A percentile compares a stretch with the other conserved stretches of the same genome.
phyloP scores from a whole-genome alignment of 2,329 filamentous ascomycete species.

The Cryphonectria parasitica region DNA sequence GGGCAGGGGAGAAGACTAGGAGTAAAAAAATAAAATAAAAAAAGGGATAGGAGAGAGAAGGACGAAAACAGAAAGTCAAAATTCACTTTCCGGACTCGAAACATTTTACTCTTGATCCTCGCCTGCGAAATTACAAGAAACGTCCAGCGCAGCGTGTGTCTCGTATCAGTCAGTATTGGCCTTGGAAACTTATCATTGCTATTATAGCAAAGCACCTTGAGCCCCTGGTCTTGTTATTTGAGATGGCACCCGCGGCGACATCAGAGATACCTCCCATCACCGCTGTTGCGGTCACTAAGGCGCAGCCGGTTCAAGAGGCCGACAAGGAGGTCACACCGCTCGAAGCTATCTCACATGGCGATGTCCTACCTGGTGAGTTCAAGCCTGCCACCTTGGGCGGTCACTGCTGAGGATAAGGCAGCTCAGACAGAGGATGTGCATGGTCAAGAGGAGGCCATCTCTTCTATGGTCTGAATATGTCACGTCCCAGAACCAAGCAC shows the following conservation, averaged over 20 bases:
- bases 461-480: background rate
- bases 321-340: conserved; percentile 33
- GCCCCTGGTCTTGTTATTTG: background rate
- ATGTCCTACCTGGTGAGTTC: conserved; percentile 34
- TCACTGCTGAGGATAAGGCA: background rate
- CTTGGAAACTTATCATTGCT: background rate
- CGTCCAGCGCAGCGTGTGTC: background rate
- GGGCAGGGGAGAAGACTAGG: background rate
- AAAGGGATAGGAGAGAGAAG: background rate
- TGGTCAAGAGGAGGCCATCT: background rate
- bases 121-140: background rate
- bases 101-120: background rate
- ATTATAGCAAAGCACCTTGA: background rate
- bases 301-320: conserved; percentile 19
- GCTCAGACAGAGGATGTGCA: background rate
- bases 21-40: background rate
- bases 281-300: conserved; percentile 19
- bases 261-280: conserved; percentile 14
- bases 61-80: background rate
- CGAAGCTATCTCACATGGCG: conserved; percentile 37
- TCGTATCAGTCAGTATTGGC: background rate
- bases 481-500: background rate
- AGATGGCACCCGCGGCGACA: conserved; percentile 25
- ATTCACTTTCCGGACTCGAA: background rate
- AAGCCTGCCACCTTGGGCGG: too few relatives aligned